These are phyloP conservation scores for Gastrolobium bilobum DNA, from an alignment of 306 rosid species.

Conservation along the genomic window DNA sequence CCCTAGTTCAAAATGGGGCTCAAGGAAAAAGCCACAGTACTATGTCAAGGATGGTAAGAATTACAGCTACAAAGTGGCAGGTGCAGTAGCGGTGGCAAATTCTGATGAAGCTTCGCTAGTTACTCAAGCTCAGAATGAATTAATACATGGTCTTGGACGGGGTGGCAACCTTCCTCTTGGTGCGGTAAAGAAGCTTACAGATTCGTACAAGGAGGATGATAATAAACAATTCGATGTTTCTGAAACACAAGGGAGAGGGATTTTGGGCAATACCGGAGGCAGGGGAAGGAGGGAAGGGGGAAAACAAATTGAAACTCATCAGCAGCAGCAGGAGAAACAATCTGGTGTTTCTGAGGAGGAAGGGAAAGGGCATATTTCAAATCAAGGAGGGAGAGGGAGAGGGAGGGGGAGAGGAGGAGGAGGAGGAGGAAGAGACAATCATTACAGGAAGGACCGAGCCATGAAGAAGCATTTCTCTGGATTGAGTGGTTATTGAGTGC, in stretches of 20 bases:
- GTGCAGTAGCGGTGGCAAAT: constrained; percentile 90
- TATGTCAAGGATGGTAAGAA: constrained; percentile 98
- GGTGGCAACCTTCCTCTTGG: constrained; percentile 97
- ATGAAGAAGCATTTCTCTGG: constrained; percentile 92
- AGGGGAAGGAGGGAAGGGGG: constrained; percentile 64
- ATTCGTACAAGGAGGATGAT: constrained; percentile 59
- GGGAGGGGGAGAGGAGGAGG: constrained; percentile 76
- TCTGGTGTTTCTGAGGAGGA: constrained; percentile 54
- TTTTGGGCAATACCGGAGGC: constrained; percentile 50
- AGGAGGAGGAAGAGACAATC: constrained; percentile 72
- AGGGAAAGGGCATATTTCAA: constrained; percentile 49
- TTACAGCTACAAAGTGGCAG: constrained; percentile 95
- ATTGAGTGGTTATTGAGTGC: constrained; percentile 65
- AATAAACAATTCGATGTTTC: constrained; percentile 52
- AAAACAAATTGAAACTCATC: constrained; percentile 46
- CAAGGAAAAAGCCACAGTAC: constrained; percentile 85
- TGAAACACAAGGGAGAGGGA: constrained; percentile 61
- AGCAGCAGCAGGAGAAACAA: constrained; percentile 58
- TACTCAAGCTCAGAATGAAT: constrained; percentile 68
- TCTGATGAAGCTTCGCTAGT: constrained; percentile 78
- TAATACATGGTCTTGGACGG: constrained; percentile 93
- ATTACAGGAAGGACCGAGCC: constrained; percentile 86
- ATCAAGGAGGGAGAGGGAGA: constrained; percentile 66
- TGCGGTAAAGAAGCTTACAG: constrained; percentile 79
- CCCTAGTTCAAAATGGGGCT: constrained; percentile 87